Evolutionary conservation across 768 basidiomycete species (phyloP), one percentile per base, ranked within the genome.

Genomic region (Lactarius deliciosus): DNA sequence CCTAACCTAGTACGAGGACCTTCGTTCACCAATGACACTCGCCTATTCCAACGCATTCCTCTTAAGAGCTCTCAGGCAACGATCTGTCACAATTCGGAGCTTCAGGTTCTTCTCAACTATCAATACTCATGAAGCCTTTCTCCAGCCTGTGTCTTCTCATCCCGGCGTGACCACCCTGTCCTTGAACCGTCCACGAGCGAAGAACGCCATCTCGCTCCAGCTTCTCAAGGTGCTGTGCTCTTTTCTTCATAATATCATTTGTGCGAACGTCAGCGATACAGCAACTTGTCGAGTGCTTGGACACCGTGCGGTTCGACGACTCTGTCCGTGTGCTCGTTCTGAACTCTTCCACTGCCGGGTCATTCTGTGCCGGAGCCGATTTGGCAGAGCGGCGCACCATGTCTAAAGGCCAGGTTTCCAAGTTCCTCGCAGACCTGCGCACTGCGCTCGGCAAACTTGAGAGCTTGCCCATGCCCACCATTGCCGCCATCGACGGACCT

Each of bases 361-460:
- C 91, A 3, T 98, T 97, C 77, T 98, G 95, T 74, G 88, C 95
- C 18, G 95, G 95, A 13, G 95, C 95, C 9, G 95, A 98, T 76
- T 85, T 97, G 56, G 81, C 81, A 59, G 95, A 98, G 74, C 82
- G 95, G 62, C 85, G 87, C n/a, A 83, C 83, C 1, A 97, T 98
- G 95, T 79, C 87, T 13, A 82, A 85, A 69, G 61, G 77, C 4
- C 88, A 94, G 71, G 89, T 96, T 43, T 78, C 84, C 72, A 85
- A 82, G 72, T 97, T 96, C 77, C 88, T 97, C 56, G 77, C 70
- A 47, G 86, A 90, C 71, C 80, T 97, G 28, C 85, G 95, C 34
- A 79, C 80, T 45, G 83, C 91, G 10, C 76, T 98, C 47, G 81
- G 83, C 34, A 85, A 84, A 72, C 83, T 98, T n/a, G 94, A 95